These are phyloP conservation scores for Pythium aphanidermatum DNA, from an alignment of 352 stramenopile species.

Conservation along the genomic window DNA sequence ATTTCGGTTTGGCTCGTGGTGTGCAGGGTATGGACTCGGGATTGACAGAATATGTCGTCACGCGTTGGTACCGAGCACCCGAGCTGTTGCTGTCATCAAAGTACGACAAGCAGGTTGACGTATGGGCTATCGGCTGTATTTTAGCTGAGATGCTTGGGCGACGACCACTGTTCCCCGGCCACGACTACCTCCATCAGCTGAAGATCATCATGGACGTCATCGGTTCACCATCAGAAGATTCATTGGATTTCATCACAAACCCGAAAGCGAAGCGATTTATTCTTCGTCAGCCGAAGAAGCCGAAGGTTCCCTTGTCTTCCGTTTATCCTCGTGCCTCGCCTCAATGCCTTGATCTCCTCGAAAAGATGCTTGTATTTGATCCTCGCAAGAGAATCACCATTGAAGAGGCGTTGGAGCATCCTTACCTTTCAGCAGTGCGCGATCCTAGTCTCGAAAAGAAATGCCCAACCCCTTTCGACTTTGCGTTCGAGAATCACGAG, in stretches of 20 bases:
- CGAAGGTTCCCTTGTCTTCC: slow-evolving; percentile 69
- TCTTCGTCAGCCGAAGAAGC: slow-evolving; percentile 82
- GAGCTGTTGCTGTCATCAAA: slow-evolving; percentile 90
- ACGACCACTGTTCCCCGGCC: slow-evolving; percentile 76
- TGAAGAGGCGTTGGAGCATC: slow-evolving; percentile 66
- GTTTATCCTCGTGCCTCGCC: slow-evolving; percentile 83
- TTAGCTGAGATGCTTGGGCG: slow-evolving; percentile 82
- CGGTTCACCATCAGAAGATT: slow-evolving; percentile 68
- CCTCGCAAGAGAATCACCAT: slow-evolving; percentile 84
- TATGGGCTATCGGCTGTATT: slow-evolving; percentile 87
- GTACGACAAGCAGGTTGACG: slow-evolving; percentile 86
- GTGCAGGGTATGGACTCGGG: slow-evolving; percentile 83
- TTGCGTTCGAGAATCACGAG: slow-evolving; percentile 84
- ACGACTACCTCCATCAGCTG: slow-evolving; percentile 84
- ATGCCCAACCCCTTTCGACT: slow-evolving; percentile 78
- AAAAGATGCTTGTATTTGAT: slow-evolving; percentile 93
- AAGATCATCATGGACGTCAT: slow-evolving; percentile 91
- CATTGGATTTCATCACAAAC: slow-evolving; percentile 86
- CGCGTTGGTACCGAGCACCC: slow-evolving; percentile 87
- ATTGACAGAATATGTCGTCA: slow-evolving; percentile 88
- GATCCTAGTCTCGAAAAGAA: slow-evolving; percentile 70
- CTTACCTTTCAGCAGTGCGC: slow-evolving; percentile 73
- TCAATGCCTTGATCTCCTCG: slow-evolving; percentile 85
- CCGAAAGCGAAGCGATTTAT: slow-evolving; percentile 88
- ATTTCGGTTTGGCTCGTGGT: slow-evolving; percentile 90